A percentile compares a stretch with the other conserved stretches of the same genome.
phyloP scores from a whole-genome alignment of 2,329 filamentous ascomycete species.

The Fusarium ambrosium region DNA sequence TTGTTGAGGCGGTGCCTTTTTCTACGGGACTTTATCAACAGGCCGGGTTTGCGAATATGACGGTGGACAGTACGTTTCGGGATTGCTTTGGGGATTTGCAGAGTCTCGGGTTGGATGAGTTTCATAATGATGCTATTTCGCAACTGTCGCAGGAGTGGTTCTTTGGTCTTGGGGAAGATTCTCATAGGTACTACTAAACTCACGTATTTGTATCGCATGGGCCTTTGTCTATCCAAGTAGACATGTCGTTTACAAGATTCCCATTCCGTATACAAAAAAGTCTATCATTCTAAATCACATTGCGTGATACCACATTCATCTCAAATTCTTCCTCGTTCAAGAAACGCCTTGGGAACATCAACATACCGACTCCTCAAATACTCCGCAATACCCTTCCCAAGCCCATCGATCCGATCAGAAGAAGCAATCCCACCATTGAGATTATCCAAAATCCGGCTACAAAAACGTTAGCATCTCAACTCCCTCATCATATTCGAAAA shows the following conservation, averaged over 20 bases:
- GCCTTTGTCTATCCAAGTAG: too few species aligned
- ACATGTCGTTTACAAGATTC: not conserved
- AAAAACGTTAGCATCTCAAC: slow-evolving; percentile 7
- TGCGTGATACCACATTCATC: not conserved
- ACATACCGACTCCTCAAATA: slow-evolving; percentile 60
- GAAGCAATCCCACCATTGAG: slow-evolving; percentile 60
- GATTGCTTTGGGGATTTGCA: slow-evolving; percentile 53
- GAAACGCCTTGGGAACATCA: slow-evolving; percentile 58
- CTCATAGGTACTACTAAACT: slow-evolving; percentile 30
- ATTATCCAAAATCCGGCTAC: slow-evolving; percentile 57
- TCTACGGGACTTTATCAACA: slow-evolving; percentile 1
- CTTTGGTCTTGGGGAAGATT: slow-evolving; percentile 34
- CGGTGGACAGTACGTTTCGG: slow-evolving; percentile 55
- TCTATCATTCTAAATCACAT: not conserved
- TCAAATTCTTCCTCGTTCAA: slow-evolving; percentile 54
- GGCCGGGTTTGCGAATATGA: slow-evolving; percentile 43
- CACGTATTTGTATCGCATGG: not conserved
- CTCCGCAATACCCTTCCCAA: slow-evolving; percentile 62
- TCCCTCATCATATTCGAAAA: not conserved
- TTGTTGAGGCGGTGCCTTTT: slow-evolving; percentile 18
- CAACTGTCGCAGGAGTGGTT: slow-evolving; percentile 43
- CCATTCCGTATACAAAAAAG: not conserved
- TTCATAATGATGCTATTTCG: slow-evolving; percentile 46
- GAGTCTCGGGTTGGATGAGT: slow-evolving; percentile 41
- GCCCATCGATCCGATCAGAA: slow-evolving; percentile 58